A percentile compares a stretch with the other conserved stretches of the same genome.
Conservation (phyloP, 2,329 filamentous ascomycete genomes). For the Colletotrichum tabaci region DNA sequence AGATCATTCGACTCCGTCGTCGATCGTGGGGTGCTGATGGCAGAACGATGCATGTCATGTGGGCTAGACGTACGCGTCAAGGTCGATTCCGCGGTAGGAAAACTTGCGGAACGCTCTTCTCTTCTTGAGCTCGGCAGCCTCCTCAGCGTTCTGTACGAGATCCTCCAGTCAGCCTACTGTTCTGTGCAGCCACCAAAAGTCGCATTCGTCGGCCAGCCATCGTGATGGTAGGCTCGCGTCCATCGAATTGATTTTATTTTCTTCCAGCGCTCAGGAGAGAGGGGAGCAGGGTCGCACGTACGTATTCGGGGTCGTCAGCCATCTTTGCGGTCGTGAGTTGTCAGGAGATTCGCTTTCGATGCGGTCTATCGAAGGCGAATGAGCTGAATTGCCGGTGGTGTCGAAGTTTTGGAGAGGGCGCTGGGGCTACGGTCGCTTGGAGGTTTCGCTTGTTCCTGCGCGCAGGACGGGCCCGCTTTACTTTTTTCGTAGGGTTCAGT, state of each 20-base stretch:
- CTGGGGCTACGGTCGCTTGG: slow-evolving; percentile 37
- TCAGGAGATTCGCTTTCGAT: slow-evolving; percentile 61
- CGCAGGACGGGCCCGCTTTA: slow-evolving; percentile 16
- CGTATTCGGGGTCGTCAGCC: slow-evolving; percentile 87
- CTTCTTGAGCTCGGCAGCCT: slow-evolving; percentile 99
- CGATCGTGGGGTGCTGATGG: slow-evolving; percentile 14
- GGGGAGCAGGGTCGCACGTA: slow-evolving; percentile 66
- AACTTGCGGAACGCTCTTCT: slow-evolving; percentile 99
- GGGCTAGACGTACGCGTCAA: slow-evolving; percentile 87
- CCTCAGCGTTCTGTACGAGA: slow-evolving; percentile 85
- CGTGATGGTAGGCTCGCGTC: slow-evolving; percentile 6
- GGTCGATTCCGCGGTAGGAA: slow-evolving; percentile 98
- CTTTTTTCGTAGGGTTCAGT: slow-evolving; percentile 42
- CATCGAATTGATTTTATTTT: slow-evolving; percentile 11
- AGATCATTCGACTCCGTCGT: slow-evolving; percentile 1
- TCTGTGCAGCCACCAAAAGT: slow-evolving; percentile 30
- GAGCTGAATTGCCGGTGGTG: slow-evolving; percentile 46
- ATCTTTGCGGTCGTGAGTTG: slow-evolving; percentile 71
- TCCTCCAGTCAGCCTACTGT: slow-evolving; percentile 48
- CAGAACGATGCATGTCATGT: slow-evolving; percentile 47
- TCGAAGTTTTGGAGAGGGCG: slow-evolving; percentile 40
- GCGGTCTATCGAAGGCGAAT: slow-evolving; percentile 59
- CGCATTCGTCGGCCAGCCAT: slow-evolving; percentile 27
- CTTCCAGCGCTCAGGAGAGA: slow-evolving; percentile 32
- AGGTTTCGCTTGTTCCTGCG: slow-evolving; percentile 41